Evolutionary conservation across 1,284 basidiomycete genomes (phyloP), one percentile per base, ranked within the genome.

Genomic region (Pseudozyma thailandica): DNA sequence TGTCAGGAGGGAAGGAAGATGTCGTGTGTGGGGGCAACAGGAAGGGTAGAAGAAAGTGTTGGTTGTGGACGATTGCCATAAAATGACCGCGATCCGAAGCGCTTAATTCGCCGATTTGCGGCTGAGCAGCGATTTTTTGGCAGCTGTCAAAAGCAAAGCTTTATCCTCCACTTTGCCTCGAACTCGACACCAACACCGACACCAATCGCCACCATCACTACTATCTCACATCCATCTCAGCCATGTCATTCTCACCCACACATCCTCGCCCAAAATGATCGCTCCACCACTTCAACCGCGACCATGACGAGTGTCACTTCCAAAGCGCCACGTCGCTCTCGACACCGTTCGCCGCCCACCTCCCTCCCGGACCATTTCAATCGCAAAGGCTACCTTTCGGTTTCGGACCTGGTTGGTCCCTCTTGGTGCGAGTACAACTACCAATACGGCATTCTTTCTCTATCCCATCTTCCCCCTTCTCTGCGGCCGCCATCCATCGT

Each of bases 361-460:
- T 62, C 72, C 0, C 66, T 74, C 21, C 49, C 58, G 2, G 65
- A 72, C 37, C 63, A 75, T 45, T 59, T 73, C 23, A 15, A 39
- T 5, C 71, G 64, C 28, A 72, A 74, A 57, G 59, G 58, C 28
- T 53, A 63, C 12, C 64, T 81, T 20, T 74, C 68, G 20, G 80
- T 82, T n/a, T 72, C 78, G 1, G 80, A 82, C 25, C 59, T 81
- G 8, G 74, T 80, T 35, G 69, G 71, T 5, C 77, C 78, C 3
- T 63, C 75, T 0, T 82, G 77, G 77, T 82, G 80, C 60, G 80
- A 82, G 47, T 77, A 75, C 56, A 63, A 61, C 39, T 77, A 63
- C 27, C 71, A 66, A 48, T 82, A 82, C 53, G 53, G 59, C 15
- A 61, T 80, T 15, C 65, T 79, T 15, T 65, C 66, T 21, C 61